Evolutionary conservation across 148 eudicot genomes (phyloP).

Genomic region (Talinum fruticosum): DNA sequence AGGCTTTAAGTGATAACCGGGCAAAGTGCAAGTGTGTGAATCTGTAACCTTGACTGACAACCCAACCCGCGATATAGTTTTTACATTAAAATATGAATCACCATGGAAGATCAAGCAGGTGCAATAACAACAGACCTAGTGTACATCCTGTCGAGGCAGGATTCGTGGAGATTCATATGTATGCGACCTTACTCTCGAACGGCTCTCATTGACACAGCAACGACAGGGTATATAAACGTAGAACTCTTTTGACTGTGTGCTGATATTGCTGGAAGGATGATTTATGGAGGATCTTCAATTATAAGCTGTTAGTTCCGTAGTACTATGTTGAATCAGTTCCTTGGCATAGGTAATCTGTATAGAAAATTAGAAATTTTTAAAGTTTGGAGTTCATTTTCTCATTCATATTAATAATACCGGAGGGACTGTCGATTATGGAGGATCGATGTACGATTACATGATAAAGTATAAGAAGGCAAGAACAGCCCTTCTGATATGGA

Average conservation of each 20-base stretch:
- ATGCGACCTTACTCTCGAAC: not conserved
- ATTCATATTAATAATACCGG: not conserved
- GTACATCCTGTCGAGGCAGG: not conserved
- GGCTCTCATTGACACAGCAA: not conserved
- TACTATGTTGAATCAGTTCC: conserved; percentile 6
- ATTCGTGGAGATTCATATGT: not conserved
- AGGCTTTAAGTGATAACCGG: conserved; percentile 57
- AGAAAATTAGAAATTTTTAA: conserved; percentile 6
- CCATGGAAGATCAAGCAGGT: not conserved
- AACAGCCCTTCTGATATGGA: not conserved
- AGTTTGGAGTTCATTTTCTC: conserved; percentile 1
- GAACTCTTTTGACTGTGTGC: not conserved
- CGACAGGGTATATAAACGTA: not conserved
- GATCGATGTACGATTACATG: not conserved
- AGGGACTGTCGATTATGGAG: not conserved
- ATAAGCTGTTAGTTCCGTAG: conserved; percentile 1
- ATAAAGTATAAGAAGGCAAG: not conserved
- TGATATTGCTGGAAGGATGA: not conserved
- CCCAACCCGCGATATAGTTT: conserved; percentile 14
- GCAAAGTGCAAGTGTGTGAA: conserved; percentile 69
- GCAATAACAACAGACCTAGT: not conserved
- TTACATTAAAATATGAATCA: not conserved
- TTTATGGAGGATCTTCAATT: not conserved
- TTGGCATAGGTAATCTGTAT: conserved; percentile 13
- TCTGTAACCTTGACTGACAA: conserved; percentile 18